Evolutionary conservation across 148 eudicot genomes (phyloP), one percentile per base, ranked within the genome.

Genomic region (Beta vulgaris): DNA sequence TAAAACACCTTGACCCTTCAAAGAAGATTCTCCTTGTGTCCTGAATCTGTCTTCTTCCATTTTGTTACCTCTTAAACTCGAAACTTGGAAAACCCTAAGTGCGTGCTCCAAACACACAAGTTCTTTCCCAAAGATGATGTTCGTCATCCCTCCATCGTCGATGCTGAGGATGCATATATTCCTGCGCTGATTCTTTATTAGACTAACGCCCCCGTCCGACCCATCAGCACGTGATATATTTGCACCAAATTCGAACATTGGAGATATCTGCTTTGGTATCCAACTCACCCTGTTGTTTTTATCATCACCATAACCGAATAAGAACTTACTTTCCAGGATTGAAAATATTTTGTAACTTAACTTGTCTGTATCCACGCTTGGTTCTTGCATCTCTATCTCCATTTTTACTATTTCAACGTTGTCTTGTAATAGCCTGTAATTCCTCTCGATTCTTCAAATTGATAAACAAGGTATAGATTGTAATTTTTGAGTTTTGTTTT

Each of bases 291-390:
- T 53, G 71, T 23, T 74, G 55, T 63, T 25, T 57, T 13, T 37
- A 49, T 85, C 85, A 62, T 91, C 91, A 36, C 88, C 94, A 80
- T 91, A 88, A n/a, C 97, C 98, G 68, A 93, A 93, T 10, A 93
- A 62, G 40, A 91, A 93, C 77, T 91, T 93, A 84, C 85, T 85
- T 67, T 93, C 98, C 1, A 93, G 82, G 35, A 91, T 91, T 0
- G 97, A 91, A 69, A 93, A 93, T 65, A 93, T 93, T 77, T 93
- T 97, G 80, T 93, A 93, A 82, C 98, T 93, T 14, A 93, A 86
- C 85, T 93, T 93, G 55, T 93, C 94, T 4, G 97, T 88, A 4
- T 91, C 98, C 57, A 90, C 82, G 63, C 94, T 93, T n/a, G 93
- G 96, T 68, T 93, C 94, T 43, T 87, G 86, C 86, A 82, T 84